Evolutionary conservation across 352 stramenopile species (phyloP), one percentile per base, ranked within the genome.

Genomic region (Globisporangium apiculatum): DNA sequence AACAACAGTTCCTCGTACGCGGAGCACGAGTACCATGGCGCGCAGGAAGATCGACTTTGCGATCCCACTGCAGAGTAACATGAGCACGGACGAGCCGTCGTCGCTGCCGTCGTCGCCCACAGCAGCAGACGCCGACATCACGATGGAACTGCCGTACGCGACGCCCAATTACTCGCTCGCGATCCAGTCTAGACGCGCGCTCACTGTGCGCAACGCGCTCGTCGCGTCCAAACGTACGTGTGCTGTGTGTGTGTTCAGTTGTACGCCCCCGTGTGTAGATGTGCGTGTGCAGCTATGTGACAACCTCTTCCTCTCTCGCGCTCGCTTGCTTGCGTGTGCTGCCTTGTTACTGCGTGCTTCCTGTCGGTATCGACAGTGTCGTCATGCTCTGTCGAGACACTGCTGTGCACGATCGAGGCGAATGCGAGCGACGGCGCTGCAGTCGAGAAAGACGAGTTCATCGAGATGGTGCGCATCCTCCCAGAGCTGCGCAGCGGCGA

Each of bases 121-220:
- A 8, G 60, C 67, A 1, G 70, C 73, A 46, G 65, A 66, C 17
- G 69, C 67, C 3, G 78, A 89, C 53, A 66, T 66, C 36, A 58
- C 73, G 10, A 58, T 91, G 15, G 65, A 78, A 24, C 48, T 93
- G 54, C 81, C 83, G 2, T 88, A 83, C 53, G 66, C 87, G 43
- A 76, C 62, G 60, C 71, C 79, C 12, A 75, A 61, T 53, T 80
- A 71, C 45, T 77, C 79, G 47, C 61, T 93, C 31, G 71, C 77
- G 57, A 76, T 91, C 37, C 77, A 91, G 57, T 79, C 78, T 51
- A 91, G 83, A 67, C 77, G 81, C 55, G 83, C 85, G 47, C 64
- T 81, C 66, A 49, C 65, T 24, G 71, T 91, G 51, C 76, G 72
- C 55, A 90, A 94, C 49, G 77, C 83, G 10, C 72, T 94, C 5